Conservation (phyloP, 106 monocot genomes). For the Dioscorea alata region DNA sequence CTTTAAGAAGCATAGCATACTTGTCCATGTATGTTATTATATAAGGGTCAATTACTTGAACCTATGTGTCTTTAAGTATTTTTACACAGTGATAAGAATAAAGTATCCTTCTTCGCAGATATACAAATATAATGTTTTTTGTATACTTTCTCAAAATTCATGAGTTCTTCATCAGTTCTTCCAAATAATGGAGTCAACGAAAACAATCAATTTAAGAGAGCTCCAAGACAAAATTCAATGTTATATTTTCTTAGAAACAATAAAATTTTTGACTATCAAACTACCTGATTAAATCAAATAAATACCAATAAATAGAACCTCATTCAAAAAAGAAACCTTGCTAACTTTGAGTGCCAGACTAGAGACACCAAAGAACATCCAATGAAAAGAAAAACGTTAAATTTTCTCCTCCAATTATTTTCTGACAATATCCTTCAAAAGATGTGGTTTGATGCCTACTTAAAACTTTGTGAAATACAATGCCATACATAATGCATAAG, state of each 20-base stretch:
- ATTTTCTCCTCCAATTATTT: no score
- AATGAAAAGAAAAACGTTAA: no score
- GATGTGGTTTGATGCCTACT: no score
- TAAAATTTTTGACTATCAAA: not conserved
- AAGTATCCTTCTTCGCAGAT: not conserved
- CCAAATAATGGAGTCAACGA: conserved; percentile 94
- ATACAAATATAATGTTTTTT: not conserved
- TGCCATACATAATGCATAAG: no score
- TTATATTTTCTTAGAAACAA: not conserved
- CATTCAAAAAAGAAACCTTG: no score
- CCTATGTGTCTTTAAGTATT: conserved; percentile 31
- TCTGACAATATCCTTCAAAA: no score
- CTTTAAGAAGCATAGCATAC: conserved; percentile 95
- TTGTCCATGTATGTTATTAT: conserved; percentile 97
- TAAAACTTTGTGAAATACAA: no score
- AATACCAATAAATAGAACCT: no score
- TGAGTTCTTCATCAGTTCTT: conserved; percentile 83
- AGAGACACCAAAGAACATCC: no score
- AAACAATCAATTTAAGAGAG: not conserved
- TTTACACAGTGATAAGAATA: not conserved
- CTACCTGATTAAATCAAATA: no score
- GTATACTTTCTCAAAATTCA: conserved; percentile 97
- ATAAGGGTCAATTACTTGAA: conserved; percentile 83
- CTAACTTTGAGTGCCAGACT: no score
- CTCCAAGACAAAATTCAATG: not conserved